Evolutionary conservation across 2,329 filamentous ascomycete genomes (phyloP), one percentile per base, ranked within the genome.

Genomic region (Cladosporium cucumerinum): DNA sequence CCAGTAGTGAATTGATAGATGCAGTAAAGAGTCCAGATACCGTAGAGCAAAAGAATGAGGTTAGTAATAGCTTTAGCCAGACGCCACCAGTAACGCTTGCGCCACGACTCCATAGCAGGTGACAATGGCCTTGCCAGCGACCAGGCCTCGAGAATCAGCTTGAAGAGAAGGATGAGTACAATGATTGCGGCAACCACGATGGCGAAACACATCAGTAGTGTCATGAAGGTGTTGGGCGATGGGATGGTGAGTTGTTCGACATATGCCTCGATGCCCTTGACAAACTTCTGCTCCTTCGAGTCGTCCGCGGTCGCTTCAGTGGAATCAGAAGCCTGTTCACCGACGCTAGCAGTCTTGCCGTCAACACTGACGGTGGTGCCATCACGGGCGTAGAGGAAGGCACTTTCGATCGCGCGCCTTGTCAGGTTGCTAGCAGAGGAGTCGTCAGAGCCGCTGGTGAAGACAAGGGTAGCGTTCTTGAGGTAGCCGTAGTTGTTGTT

Each of bases 81-180:
- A 63, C 93, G 87, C 70, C 91, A 90, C 95, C 95, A 98, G 82
- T 98, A 98, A 77, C 96, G 91, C 80, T 96, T 91, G 69, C 95
- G 90, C 85, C 98, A 98, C 54, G 90, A 89, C 18, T 87, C 82
- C 65, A 98, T 85, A 39, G 86, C 85, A 74, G 92, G 84, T 14
- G 95, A 93, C 74, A 98, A 96, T 66, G 82, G 91, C 69, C 90
- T 93, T 70, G 91, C 94, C n/a, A 97, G 82, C 18, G 93, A 90
- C 92, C 94, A 97, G 46, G 87, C 82, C 79, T 98, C 95, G 59
- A 99, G 86, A 60, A 97, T 87, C 65, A 96, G 87, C 82, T 98
- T 99, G 79, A 96, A 85, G 5, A 98, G 85, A 30, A 98, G 83
- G 69, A 98, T 93, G 28, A 91, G 87, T 26, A 97, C 90, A 51